A percentile compares a stretch with the other conserved stretches of the same genome.
phyloP scores from a whole-genome alignment of 176 grass and related monocot genomes.

The Areca catechu region DNA sequence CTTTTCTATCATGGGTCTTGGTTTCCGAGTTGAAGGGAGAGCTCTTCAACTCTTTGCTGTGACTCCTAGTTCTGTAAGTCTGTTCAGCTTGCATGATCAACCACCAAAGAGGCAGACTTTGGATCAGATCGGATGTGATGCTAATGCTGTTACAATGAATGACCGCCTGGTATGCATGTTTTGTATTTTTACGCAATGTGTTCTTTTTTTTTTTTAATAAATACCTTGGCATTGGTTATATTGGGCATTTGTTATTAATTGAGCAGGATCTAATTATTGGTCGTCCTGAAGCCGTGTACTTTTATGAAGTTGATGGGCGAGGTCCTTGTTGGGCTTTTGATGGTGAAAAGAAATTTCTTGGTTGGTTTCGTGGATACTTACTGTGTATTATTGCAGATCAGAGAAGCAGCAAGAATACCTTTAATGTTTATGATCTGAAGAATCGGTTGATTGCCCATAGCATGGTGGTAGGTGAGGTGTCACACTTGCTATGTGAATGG shows the following conservation, averaged over 20 bases:
- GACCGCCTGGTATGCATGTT: conserved; percentile 58
- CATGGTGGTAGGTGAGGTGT: conserved; percentile 80
- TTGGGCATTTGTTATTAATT: background rate
- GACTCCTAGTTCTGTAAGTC: conserved; percentile 56
- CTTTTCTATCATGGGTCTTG: conserved; percentile 61
- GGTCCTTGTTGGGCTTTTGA: conserved; percentile 99
- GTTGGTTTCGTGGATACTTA: conserved; percentile 95
- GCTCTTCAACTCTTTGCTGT: conserved; percentile 78
- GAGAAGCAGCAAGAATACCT: conserved; percentile 54
- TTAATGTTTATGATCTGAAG: conserved; percentile 90
- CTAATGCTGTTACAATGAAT: conserved; percentile 78
- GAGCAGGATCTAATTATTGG: conserved; percentile 84
- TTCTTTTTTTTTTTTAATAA: too few relatives aligned
- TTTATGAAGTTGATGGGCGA: conserved; percentile 86
- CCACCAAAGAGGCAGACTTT: conserved; percentile 72
- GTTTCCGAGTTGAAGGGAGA: conserved; percentile 73
- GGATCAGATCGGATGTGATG: conserved; percentile 77
- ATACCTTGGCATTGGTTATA: too few relatives aligned
- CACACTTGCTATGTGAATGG: conserved; percentile 81
- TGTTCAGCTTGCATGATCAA: conserved; percentile 82
- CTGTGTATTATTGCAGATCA: conserved; percentile 81
- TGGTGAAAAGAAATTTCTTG: conserved; percentile 83
- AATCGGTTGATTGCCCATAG: conserved; percentile 89
- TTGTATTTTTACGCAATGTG: background rate
- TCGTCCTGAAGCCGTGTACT: conserved; percentile 95